Percentiles rank a stretch among this genome's conserved stretches.
These are phyloP conservation scores for Gaertneriomyces semiglobifer DNA, from an alignment of 192 early-diverging fungal genomes.

Conservation along the genomic window DNA sequence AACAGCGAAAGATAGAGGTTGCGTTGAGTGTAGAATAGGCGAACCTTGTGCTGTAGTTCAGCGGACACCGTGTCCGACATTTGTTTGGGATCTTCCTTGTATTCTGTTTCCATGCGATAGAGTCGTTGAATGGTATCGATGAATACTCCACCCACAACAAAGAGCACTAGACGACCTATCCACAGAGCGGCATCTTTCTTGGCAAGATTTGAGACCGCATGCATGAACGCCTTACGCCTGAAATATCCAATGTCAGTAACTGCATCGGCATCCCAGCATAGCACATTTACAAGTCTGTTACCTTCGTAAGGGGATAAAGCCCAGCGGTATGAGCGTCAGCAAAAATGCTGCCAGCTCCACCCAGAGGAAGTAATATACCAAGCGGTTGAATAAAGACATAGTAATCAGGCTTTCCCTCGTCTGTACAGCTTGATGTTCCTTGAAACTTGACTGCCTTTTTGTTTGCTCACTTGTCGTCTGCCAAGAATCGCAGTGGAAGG, in stretches of 20 bases:
- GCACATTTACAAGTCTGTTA: slow-evolving; percentile 2
- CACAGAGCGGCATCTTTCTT: slow-evolving; percentile 40
- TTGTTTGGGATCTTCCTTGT: slow-evolving; percentile 14
- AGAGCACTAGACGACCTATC: slow-evolving; percentile 38
- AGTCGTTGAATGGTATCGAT: slow-evolving; percentile 43
- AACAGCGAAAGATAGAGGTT: slow-evolving; percentile 51
- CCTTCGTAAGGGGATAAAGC: slow-evolving; percentile 40
- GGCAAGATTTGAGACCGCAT: slow-evolving; percentile 19
- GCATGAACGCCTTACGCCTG: slow-evolving; percentile 42
- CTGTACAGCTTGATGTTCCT: too few relatives aligned
- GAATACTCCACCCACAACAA: slow-evolving; percentile 45
- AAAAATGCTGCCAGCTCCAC: slow-evolving; percentile 41
- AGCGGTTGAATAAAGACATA: slow-evolving; percentile 39
- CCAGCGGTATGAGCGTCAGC: slow-evolving; percentile 39
- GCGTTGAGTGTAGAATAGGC: slow-evolving; percentile 47
- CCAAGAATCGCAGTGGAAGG: too few relatives aligned
- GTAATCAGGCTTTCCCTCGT: neutral
- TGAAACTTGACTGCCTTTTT: too few relatives aligned
- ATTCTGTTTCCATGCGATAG: slow-evolving; percentile 33
- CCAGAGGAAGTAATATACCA: slow-evolving; percentile 40
- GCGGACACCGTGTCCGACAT: slow-evolving; percentile 12
- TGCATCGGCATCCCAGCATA: neutral
- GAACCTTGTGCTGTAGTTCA: slow-evolving; percentile 22
- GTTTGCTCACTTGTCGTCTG: too few relatives aligned
- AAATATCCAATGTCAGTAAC: neutral